Conservation (phyloP, 371 early-diverging fungal genomes). For the Apophysomyces trapeziformis region DNA sequence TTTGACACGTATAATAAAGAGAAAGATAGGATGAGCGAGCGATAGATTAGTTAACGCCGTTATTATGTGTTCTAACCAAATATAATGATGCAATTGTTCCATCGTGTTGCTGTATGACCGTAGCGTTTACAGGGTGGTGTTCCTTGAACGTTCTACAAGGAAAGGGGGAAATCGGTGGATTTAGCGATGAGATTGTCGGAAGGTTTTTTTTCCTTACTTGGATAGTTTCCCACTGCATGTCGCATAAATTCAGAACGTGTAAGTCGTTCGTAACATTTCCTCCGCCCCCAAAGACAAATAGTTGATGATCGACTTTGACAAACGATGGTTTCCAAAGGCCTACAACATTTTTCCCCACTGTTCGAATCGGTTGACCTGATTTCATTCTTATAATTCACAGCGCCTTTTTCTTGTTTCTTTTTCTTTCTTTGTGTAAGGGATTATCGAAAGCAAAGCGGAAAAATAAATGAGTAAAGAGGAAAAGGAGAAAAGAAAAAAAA, state of each 20-base stretch:
- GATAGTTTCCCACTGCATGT: constrained; percentile 43
- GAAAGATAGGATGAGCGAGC: background rate
- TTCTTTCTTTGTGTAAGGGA: too few species aligned
- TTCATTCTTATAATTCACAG: constrained; percentile 19
- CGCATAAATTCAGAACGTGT: constrained; percentile 54
- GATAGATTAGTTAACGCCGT: constrained; percentile 11
- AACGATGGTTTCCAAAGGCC: constrained; percentile 68
- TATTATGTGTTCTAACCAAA: constrained; percentile 43
- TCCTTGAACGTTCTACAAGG: constrained; percentile 47
- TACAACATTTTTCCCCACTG: constrained; percentile 58
- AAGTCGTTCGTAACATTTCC: constrained; percentile 64
- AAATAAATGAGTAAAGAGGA: background rate
- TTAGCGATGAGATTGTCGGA: constrained; percentile 3
- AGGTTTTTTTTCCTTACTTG: constrained; percentile 28
- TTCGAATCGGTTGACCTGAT: constrained; percentile 52
- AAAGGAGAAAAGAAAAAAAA: too few species aligned
- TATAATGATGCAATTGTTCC: constrained; percentile 56
- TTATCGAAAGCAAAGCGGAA: too few species aligned
- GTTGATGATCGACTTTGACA: constrained; percentile 55
- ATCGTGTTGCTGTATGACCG: constrained; percentile 61
- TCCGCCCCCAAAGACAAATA: constrained; percentile 65
- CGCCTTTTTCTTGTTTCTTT: background rate
- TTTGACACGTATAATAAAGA: constrained; percentile 13
- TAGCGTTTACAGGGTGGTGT: constrained; percentile 59
- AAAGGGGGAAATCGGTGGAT: background rate